Evolutionary conservation across 228 moss, liverwort and hornwort species (phyloP).

Genomic region (Sphagnum fallax): DNA sequence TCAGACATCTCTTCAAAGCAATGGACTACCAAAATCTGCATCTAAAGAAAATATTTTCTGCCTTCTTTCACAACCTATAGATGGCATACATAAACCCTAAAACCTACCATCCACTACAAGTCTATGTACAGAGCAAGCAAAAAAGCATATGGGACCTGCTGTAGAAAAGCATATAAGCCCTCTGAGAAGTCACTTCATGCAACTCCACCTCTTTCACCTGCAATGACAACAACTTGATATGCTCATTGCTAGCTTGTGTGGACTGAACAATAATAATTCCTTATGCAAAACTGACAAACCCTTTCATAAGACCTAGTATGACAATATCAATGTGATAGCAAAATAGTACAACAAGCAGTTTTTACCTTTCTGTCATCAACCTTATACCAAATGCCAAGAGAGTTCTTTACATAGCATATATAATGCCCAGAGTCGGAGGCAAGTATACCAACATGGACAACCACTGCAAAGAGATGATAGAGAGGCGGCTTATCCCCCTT

Average conservation of each 20-base stretch:
- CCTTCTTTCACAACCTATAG: no score
- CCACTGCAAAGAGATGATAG: conserved; percentile 71
- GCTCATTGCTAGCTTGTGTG: no score
- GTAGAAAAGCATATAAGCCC: conserved; percentile 90
- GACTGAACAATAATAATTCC: no score
- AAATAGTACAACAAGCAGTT: no score
- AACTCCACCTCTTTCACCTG: conserved; percentile 93
- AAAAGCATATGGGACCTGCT: conserved; percentile 28
- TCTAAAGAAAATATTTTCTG: not conserved
- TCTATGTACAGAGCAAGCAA: no score
- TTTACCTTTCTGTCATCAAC: conserved; percentile 91
- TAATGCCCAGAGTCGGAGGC: conserved; percentile 99
- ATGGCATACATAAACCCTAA: no score
- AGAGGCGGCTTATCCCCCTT: conserved; percentile 35
- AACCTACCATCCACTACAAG: no score
- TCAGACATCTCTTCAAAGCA: no score
- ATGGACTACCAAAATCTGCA: no score
- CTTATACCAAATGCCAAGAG: conserved; percentile 79
- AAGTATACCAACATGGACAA: conserved; percentile 95
- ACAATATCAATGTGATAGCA: no score
- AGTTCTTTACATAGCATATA: conserved; percentile 90
- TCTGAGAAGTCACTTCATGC: conserved; percentile 75
- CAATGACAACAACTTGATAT: not conserved
- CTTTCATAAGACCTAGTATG: no score
- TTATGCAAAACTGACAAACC: no score